These are phyloP conservation scores for Amanita thiersii DNA, from an alignment of 768 basidiomycete genomes.

Conservation along the genomic window DNA sequence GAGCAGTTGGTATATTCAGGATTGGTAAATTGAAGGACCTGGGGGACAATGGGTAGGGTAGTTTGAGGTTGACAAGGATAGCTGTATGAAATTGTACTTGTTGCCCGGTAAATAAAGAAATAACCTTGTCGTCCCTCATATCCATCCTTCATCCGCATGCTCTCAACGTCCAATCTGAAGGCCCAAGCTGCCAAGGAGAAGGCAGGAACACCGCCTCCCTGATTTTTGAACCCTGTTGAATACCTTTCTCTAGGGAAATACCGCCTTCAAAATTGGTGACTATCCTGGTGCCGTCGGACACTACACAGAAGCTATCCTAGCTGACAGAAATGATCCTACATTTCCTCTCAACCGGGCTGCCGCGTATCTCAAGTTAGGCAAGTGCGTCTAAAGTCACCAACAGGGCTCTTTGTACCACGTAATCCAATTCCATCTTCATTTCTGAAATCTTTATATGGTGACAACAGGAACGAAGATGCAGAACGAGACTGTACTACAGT, in stretches of 20 bases:
- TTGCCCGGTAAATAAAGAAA: no score
- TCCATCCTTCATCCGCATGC: not conserved
- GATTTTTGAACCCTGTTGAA: not conserved
- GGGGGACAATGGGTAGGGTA: no score
- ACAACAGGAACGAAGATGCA: conserved; percentile 63
- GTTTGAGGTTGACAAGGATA: no score
- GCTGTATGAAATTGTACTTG: no score
- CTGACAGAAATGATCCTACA: conserved; percentile 64
- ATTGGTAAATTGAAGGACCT: not conserved
- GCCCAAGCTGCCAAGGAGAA: conserved; percentile 30
- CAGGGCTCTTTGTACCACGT: not conserved
- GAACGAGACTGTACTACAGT: conserved; percentile 72
- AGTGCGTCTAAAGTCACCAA: conserved; percentile 61
- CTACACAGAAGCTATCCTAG: conserved; percentile 74
- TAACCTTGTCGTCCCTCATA: no score
- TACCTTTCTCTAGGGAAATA: conserved; percentile 58
- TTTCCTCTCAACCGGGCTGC: conserved; percentile 85
- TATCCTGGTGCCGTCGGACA: conserved; percentile 77
- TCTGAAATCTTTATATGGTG: conserved; percentile 1
- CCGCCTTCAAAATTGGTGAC: conserved; percentile 75
- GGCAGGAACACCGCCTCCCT: conserved; percentile 13
- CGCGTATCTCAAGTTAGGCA: conserved; percentile 90
- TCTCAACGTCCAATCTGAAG: conserved; percentile 12
- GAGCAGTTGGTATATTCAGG: conserved; percentile 21
- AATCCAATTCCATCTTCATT: not conserved